Evolutionary conservation across 2,329 filamentous ascomycete species (phyloP).

Genomic region (Phaeosphaeria sp.): DNA sequence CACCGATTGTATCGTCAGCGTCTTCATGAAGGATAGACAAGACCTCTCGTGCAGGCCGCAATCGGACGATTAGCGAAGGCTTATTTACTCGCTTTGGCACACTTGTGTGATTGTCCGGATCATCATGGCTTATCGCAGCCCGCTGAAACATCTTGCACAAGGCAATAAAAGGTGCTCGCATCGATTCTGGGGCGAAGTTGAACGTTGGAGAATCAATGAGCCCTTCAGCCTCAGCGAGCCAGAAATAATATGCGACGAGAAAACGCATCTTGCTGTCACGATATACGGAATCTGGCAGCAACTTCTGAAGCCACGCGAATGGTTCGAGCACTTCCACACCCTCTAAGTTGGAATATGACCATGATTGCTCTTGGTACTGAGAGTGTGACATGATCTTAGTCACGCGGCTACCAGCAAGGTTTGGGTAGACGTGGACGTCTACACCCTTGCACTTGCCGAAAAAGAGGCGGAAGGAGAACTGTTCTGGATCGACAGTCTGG

Average conservation of each 20-base stretch:
- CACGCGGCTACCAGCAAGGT: too few species aligned
- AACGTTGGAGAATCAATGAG: slow-evolving; percentile 7
- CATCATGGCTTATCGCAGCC: too few species aligned
- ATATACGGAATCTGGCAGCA: not conserved
- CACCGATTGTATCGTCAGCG: too few species aligned
- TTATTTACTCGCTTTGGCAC: not conserved
- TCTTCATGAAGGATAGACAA: too few species aligned
- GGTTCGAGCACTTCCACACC: slow-evolving; percentile 4
- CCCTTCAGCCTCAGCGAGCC: slow-evolving; percentile 17
- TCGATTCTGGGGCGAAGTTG: not conserved
- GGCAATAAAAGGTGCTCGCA: slow-evolving; percentile 5
- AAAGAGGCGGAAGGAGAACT: not conserved
- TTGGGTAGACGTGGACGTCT: not conserved
- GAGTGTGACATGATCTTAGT: not conserved
- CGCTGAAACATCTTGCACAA: slow-evolving; percentile 2
- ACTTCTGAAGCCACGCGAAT: not conserved
- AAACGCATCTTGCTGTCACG: slow-evolving; percentile 11
- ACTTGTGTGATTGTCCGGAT: not conserved
- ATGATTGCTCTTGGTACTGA: not conserved
- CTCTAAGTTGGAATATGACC: not conserved
- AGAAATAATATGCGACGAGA: slow-evolving; percentile 17
- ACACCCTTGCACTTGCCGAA: not conserved
- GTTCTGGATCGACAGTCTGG: not conserved
- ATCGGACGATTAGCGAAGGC: not conserved
- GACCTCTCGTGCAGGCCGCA: too few species aligned